These are phyloP conservation scores for Cyberlindnera nakhonratchasimensis DNA, from an alignment of 805 yeast species.

Conservation along the genomic window DNA sequence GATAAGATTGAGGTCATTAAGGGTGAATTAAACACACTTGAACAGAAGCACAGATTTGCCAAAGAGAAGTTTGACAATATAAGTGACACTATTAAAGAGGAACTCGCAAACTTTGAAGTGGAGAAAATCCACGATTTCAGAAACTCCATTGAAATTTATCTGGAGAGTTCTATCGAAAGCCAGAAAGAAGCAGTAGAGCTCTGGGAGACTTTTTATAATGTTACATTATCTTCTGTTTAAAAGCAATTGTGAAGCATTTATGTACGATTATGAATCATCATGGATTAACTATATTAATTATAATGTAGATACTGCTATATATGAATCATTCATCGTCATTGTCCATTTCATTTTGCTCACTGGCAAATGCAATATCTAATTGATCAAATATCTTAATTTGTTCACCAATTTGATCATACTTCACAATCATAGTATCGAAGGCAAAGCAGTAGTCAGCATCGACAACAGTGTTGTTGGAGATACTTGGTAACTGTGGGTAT, in stretches of 20 bases:
- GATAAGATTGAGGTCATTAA: conserved; percentile 60
- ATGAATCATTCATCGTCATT: conserved; percentile 6
- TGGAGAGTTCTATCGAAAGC: conserved; percentile 86
- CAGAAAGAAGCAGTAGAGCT: conserved; percentile 88
- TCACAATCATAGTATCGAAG: conserved; percentile 61
- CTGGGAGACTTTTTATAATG: conserved; percentile 86
- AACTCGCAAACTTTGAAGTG: conserved; percentile 62
- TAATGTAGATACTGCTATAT: background rate
- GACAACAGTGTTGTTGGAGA: conserved; percentile 29
- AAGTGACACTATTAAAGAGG: conserved; percentile 62
- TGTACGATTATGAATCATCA: conserved; percentile 4
- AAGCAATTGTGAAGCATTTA: background rate
- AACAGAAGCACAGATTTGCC: conserved; percentile 49
- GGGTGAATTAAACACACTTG: conserved; percentile 55
- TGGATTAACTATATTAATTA: background rate
- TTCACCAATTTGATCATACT: conserved; percentile 41
- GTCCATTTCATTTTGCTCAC: conserved; percentile 26
- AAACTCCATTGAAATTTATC: conserved; percentile 81
- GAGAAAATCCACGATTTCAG: conserved; percentile 82
- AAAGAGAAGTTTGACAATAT: conserved; percentile 61
- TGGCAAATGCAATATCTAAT: conserved; percentile 31
- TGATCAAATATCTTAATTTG: conserved; percentile 29
- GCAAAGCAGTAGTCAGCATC: conserved; percentile 46
- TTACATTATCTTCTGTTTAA: conserved; percentile 26
- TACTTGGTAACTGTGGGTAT: conserved; percentile 57